Base-by-base conservation (phyloP, 2,329 filamentous ascomycete species). In the Cordyceps militaris region DNA sequence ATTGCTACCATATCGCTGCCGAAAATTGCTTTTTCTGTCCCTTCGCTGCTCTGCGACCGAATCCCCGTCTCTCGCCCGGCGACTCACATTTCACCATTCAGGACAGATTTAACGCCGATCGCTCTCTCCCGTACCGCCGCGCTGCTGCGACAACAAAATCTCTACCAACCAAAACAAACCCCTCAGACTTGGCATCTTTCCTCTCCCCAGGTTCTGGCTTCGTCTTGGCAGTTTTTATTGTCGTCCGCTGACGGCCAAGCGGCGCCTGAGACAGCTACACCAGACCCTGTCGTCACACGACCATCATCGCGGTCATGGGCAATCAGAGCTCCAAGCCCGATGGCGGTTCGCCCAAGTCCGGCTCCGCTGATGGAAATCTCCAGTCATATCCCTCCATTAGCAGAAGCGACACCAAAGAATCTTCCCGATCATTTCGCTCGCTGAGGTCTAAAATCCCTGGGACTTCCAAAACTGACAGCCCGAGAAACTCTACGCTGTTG, bases 391-490 rank as follows among this genome's bases (percentile, higher is more conserved):
- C 92, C 28, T 96, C 93, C 28, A 93, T 97, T 70, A 89, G 87
- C 74, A 88, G 88, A 70, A 91, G 91, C 58, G 93, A 97, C 70
- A 97, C 93, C 28, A 93, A 92, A 71, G 92, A 96, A 63, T 97
- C 91, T 7, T 84, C 88, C 32, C 88, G 91, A 63, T 97, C 92
- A 4, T 86, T 97, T 71, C 85, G 89, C 64, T 87, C 85, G 40
- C 82, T 97, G 64, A 83, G 90, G 60, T 95, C 91, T 61, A 97
- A 97, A 75, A 97, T 96, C 60, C 91, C 89, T 2, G 89, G 88
- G 36, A 79, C 73, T 63, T 79, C 78, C 61, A 89, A 84, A 68
- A 83, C 78, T 47, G 92, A 96, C 68, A 96, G 92, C 70, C 91
- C 92, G 23, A 82, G 91, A 63, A 85, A 80, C 63, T 96, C 92